These are phyloP conservation scores for Silene noctiflora DNA, from an alignment of 179 eudicot genomes.

Conservation along the genomic window DNA sequence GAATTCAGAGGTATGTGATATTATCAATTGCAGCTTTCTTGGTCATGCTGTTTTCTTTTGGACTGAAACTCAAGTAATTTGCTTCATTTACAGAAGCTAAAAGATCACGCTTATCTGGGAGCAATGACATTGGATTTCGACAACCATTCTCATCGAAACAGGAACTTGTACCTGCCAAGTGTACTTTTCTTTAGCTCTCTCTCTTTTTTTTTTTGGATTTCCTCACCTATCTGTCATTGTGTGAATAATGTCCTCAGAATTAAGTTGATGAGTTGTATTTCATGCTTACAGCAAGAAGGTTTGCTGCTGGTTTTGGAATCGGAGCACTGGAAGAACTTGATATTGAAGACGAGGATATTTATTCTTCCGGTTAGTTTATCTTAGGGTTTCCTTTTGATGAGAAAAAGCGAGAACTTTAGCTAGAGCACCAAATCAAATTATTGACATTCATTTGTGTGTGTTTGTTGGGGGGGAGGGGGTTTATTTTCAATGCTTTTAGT, in stretches of 20 bases:
- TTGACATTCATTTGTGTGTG: neutral
- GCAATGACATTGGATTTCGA: conserved; percentile 37
- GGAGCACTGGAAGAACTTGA: conserved; percentile 95
- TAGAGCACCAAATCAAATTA: neutral
- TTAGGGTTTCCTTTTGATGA: neutral
- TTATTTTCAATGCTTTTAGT: too few species aligned
- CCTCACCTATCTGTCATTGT: neutral
- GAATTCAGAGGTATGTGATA: conserved; percentile 79
- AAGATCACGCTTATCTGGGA: conserved; percentile 47
- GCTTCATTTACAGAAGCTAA: conserved; percentile 55
- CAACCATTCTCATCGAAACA: conserved; percentile 46
- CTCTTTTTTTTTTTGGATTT: neutral
- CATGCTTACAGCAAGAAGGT: conserved; percentile 61
- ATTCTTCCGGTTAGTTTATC: conserved; percentile 61
- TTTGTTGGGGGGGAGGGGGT: too few species aligned
- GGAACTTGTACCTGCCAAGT: conserved; percentile 50
- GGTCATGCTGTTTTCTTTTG: neutral
- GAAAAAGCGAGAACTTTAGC: neutral
- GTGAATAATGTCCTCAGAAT: neutral
- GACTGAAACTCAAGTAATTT: conserved; percentile 9
- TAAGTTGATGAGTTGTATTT: conserved; percentile 23
- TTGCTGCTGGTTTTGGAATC: conserved; percentile 93
- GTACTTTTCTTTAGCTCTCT: conserved; percentile 36
- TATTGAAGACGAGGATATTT: conserved; percentile 90
- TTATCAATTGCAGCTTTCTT: neutral